Base-by-base conservation (phyloP, 331 rosid species). In the Ulmus americana region DNA sequence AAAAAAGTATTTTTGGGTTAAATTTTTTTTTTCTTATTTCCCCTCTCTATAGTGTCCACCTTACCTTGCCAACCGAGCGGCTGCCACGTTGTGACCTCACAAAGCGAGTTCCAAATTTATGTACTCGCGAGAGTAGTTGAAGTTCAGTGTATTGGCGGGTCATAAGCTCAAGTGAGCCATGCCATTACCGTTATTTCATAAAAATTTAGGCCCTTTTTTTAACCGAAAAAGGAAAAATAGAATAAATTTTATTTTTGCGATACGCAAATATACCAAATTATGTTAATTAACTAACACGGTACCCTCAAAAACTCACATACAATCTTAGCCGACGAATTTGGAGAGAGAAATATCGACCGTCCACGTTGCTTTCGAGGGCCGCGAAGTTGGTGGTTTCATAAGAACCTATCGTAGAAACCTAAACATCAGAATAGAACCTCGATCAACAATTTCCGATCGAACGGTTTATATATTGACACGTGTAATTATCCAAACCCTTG, bases 401-500 rank as follows among this genome's bases (percentile, higher is more conserved):
- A 28, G 35, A 28, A 7, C n/a, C 9, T 14, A 18, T 14, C 7
- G 3, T 5, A 1, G 39, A 40, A 10, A 38, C 28, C 6, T 41
- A 5, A 63, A 5, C 68, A 63, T 45, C 44, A 14, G 68, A 63
- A 63, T 12, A 63, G 13, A 48, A 46, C 68, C 18, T 49, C 42
- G 1, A 22, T 43, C 60, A 10, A 40, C 11, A 35, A 7, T 28
- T 20, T 35, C 40, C 11, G 14, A 63, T 45, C 45, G 12, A 8
- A 47, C 68, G 20, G 68, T 6, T 4, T n/a, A 46, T 0, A 47
- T 10, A 0, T 1, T 28, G 68, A 47, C 68, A 63, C 68, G 68
- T 63, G 68, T 22, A 63, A 44, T 5, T 12, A 4, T 22, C 11
- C 41, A 45, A 5, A 45, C 12, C 11, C 1, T 18, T 14, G 55